These are phyloP conservation scores for Ophiognomonia clavigignenti-juglandacearum DNA, from an alignment of 2,329 filamentous ascomycete species.

Conservation along the genomic window DNA sequence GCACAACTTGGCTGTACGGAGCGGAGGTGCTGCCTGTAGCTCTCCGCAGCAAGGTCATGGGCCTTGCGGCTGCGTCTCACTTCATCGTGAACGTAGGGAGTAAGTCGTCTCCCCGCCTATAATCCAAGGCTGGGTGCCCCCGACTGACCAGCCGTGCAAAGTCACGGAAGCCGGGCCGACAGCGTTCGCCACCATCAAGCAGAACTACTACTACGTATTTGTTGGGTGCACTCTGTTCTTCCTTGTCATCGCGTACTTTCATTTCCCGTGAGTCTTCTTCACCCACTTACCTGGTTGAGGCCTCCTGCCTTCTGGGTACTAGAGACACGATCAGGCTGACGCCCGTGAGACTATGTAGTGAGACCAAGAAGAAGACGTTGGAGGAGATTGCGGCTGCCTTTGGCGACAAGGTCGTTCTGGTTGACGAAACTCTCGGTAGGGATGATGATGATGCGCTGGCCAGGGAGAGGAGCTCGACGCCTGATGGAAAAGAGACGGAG, in stretches of 20 bases:
- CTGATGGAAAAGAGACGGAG: no score
- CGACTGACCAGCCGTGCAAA: no score
- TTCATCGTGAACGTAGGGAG: constrained; percentile 48
- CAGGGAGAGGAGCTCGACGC: no score
- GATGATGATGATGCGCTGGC: no score
- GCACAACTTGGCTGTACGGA: constrained; percentile 50
- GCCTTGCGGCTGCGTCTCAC: constrained; percentile 46
- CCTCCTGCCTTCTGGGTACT: neutral
- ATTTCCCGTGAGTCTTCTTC: constrained; percentile 35
- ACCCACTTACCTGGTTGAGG: neutral
- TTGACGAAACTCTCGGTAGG: neutral
- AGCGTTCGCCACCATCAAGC: constrained; percentile 49
- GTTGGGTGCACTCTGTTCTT: constrained; percentile 49
- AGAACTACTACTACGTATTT: constrained; percentile 60
- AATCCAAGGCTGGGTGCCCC: no score
- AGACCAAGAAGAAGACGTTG: constrained; percentile 41
- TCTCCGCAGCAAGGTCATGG: constrained; percentile 50
- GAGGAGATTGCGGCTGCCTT: constrained; percentile 45
- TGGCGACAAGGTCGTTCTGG: constrained; percentile 38
- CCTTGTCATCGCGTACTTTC: constrained; percentile 46
- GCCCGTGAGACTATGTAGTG: no score
- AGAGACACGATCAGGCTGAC: no score
- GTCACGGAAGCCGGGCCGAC: constrained; percentile 50
- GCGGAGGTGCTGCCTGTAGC: constrained; percentile 50
- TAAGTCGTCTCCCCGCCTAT: constrained; percentile 1